Base-by-base conservation (phyloP, 345 rosid species). In the Eutrema yunnanense region DNA sequence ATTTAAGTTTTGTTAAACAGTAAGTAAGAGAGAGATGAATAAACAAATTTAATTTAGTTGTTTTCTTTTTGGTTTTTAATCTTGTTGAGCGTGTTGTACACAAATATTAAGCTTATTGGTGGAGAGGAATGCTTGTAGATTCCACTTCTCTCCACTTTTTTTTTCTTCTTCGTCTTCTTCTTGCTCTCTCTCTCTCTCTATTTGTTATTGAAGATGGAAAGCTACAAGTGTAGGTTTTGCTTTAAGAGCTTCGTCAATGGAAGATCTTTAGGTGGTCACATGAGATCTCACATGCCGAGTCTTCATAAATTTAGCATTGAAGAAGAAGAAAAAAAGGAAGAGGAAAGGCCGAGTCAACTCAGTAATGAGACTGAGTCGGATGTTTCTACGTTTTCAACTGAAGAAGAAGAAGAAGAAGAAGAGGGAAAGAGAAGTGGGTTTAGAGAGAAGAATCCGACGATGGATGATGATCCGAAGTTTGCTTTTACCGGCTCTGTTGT, bases 221-320 rank as follows among this genome's bases (percentile, higher is more conserved):
- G 72, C 54, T 86, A 87, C 73, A 86, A 73, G 81, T 91, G 98
- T 69, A 90, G 69, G 73, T 71, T 89, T 19, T 94, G 98, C 77
- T 83, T 74, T 13, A 89, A 83, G 75, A 80, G 69, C 62, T 94
- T 91, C 63, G 47, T 72, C n/a, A 86, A 88, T 70, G 95, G 87
- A 48, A 87, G 90, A 80, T 88, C 95, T 76, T 81, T 91, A 63
- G 89, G 90, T 40, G 92, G 92, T 46, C 97, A 90, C 75, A 89
- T 90, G 91, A 84, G 86, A 87, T 86, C 98, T 73, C 97, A 91
- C 78, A 76, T 84, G 85, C 71, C 83, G 50, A 86, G 56, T 72
- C 86, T 81, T 77, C 82, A 65, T 49, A 52, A 51, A 6, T 52
- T 52, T 52, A 16, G 53, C 36, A 55, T 50, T 13, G 48, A 40